Evolutionary conservation across 2,329 filamentous ascomycete species (phyloP), one percentile per base, ranked within the genome.

Genomic region (Penicillium brevicompactum): DNA sequence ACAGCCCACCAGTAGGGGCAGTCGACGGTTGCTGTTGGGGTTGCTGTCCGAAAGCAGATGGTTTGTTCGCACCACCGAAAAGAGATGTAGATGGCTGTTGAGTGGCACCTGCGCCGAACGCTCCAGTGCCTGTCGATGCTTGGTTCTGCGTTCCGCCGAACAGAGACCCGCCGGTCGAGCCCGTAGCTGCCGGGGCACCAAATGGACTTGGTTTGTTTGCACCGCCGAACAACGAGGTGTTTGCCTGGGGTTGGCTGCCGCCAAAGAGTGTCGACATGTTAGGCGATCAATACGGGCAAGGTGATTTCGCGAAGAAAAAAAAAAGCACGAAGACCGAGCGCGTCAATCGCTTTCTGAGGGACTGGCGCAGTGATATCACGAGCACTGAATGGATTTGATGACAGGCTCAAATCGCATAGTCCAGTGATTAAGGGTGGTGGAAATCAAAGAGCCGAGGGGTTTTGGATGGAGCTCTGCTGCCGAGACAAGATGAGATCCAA

Each of bases 181-280:
- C 55, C 61, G 53, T 22, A 9, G 59, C 48, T 27, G 61, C 55
- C n/a, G 62, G 59, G 49, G 62, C 65, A 51, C 74, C 74, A 70
- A 79, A 79, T 55, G 67, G 59, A 53, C 68, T 71, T 24, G 70
- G 64, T 50, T 73, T 76, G 49, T 66, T 67, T 14, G 70, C 66
- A 16, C 66, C 59, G 50, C 72, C 70, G 46, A 75, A 73, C 13
- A 71, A 57, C 11, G 44, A 49, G 0, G 38, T 8, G 31, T 30
- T 49, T 14, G 59, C 49, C 44, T 62, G 66, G 45, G 64, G 50
- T 48, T 65, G 60, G 32, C 51, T 63, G 48, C 69, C 55, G 13
- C 62, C 73, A 58, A 77, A 78, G 14, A 77, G 68, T 51, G 46
- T 31, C 8, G 76, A 76, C 72, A 74, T 76, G 51, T 46, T 63